phyloP scores from a whole-genome alignment of 129 eudicot genomes.

The Rutidosis leptorrhynchoides region DNA sequence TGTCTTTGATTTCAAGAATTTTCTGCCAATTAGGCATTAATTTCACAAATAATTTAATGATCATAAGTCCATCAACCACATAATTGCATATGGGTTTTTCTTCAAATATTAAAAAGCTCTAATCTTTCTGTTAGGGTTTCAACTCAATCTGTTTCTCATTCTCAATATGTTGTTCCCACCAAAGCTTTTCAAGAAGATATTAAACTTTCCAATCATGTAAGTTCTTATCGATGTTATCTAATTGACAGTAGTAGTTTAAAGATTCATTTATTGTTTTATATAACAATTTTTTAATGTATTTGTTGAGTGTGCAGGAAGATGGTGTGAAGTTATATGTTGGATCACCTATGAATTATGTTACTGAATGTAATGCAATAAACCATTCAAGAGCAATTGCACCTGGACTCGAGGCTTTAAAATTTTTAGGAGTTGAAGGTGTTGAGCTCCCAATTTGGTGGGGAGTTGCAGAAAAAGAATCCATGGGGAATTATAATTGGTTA shows the following conservation, averaged over 20 bases:
- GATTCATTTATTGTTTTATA: background rate
- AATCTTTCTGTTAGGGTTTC: slow-evolving; percentile 12
- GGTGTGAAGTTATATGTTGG: too few species aligned
- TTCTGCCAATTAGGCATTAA: background rate
- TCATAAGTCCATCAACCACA: too few species aligned
- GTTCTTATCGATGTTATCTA: background rate
- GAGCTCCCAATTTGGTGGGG: slow-evolving; percentile 99
- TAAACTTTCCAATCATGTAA: slow-evolving; percentile 12
- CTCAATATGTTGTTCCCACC: slow-evolving; percentile 19
- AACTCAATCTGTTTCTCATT: slow-evolving; percentile 12
- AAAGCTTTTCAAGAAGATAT: slow-evolving; percentile 8
- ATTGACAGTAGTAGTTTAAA: background rate
- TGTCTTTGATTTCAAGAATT: slow-evolving; percentile 17
- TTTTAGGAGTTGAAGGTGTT: slow-evolving; percentile 81
- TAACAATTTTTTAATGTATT: slow-evolving; percentile 16
- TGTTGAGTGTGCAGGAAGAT: slow-evolving; percentile 42
- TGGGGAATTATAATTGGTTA: slow-evolving; percentile 85
- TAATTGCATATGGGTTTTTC: slow-evolving; percentile 25
- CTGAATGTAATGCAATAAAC: too few species aligned
- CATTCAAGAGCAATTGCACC: slow-evolving; percentile 64
- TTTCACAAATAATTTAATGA: background rate
- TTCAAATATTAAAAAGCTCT: slow-evolving; percentile 4
- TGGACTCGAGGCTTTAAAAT: slow-evolving; percentile 71
- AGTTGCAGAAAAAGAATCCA: slow-evolving; percentile 57
- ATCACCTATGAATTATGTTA: too few species aligned